These are phyloP conservation scores for Pyrenophora teres DNA, from an alignment of 2,329 filamentous ascomycete species.

Conservation along the genomic window DNA sequence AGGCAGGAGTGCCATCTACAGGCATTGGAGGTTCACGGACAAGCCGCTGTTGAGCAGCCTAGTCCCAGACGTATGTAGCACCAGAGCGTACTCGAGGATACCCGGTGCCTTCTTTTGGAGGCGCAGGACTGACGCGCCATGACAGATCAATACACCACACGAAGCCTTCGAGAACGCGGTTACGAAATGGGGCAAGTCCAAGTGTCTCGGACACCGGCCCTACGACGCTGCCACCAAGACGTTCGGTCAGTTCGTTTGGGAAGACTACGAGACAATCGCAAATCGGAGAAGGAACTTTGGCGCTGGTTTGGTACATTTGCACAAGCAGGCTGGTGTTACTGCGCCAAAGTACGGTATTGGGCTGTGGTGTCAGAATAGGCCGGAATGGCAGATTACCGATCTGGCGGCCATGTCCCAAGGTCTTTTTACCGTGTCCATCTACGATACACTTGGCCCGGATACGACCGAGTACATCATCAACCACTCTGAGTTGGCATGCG, in stretches of 20 bases:
- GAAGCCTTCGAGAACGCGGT: conserved; percentile 75
- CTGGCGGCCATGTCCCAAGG: conserved; percentile 84
- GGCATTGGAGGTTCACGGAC: conserved; percentile 79
- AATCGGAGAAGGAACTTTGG: conserved; percentile 82
- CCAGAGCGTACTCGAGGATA: background rate
- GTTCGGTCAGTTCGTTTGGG: conserved; percentile 80
- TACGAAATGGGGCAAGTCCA: conserved; percentile 66
- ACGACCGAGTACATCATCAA: conserved; percentile 95
- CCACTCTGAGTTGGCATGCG: conserved; percentile 75
- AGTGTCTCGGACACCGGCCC: conserved; percentile 78
- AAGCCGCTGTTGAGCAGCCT: conserved; percentile 55
- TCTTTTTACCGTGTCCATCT: conserved; percentile 88
- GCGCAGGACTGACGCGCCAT: conserved; percentile 20
- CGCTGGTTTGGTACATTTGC: conserved; percentile 80
- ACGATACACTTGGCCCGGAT: conserved; percentile 92
- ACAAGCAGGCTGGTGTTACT: conserved; percentile 71
- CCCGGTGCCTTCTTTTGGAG: background rate
- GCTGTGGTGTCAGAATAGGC: conserved; percentile 84
- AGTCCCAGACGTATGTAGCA: conserved; percentile 58
- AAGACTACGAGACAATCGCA: conserved; percentile 79
- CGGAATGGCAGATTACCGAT: conserved; percentile 90
- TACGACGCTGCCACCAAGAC: conserved; percentile 76
- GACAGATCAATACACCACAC: conserved; percentile 69
- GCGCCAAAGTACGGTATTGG: conserved; percentile 72
- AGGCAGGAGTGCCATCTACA: conserved; percentile 76